phyloP scores from a whole-genome alignment of 139 green algal genomes.

The Chlamydomonas sp. region DNA sequence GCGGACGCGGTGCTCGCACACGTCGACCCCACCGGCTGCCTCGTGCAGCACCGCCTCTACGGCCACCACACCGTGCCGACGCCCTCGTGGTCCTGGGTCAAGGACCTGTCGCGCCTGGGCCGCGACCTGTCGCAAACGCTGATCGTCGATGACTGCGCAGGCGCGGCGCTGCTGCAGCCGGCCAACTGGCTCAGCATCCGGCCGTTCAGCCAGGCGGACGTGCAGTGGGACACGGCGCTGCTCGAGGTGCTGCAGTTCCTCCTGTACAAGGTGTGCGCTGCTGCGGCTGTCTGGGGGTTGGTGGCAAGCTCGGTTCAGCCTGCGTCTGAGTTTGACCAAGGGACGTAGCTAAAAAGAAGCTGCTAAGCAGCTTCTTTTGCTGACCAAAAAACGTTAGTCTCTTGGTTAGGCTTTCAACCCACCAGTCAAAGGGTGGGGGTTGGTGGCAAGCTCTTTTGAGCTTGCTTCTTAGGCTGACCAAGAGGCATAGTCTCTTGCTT shows the following conservation, averaged over 20 bases:
- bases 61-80: slow-evolving; percentile 25
- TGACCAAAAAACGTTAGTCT: too few relatives aligned
- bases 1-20: slow-evolving; percentile 47
- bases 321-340: too few relatives aligned
- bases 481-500: too few relatives aligned
- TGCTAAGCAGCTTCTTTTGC: too few relatives aligned
- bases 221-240: slow-evolving; percentile 25
- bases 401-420: too few relatives aligned
- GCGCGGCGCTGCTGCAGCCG: not conserved
- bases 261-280: slow-evolving; percentile 21
- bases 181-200: slow-evolving; percentile 18
- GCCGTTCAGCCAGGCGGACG: slow-evolving; percentile 13
- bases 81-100: slow-evolving; percentile 50
- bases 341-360: too few relatives aligned
- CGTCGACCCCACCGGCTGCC: slow-evolving; percentile 26
- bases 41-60: slow-evolving; percentile 32
- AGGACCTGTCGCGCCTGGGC: slow-evolving; percentile 67
- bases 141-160: slow-evolving; percentile 38
- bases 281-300: too few relatives aligned
- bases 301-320: too few relatives aligned
- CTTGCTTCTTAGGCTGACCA: too few relatives aligned
- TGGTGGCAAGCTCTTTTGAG: too few relatives aligned
- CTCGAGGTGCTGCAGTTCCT: slow-evolving; percentile 30
- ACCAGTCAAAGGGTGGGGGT: too few relatives aligned
- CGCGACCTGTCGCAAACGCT: slow-evolving; percentile 53